Evolutionary conservation across 257 asterid genomes (phyloP), one percentile per base, ranked within the genome.

Genomic region (Lantana camara): DNA sequence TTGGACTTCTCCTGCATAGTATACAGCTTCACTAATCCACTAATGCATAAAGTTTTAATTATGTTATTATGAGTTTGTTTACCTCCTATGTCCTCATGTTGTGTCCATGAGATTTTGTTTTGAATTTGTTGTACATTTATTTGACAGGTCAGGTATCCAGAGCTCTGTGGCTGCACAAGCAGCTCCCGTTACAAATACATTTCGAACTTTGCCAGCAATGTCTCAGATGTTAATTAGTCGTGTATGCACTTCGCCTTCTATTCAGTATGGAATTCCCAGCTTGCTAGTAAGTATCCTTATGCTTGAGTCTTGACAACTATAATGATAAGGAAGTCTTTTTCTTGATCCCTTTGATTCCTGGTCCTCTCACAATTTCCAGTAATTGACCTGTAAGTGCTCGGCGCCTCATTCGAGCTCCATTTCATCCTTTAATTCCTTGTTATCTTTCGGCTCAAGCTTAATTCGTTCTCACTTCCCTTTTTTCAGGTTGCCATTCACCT

Each of bases 251-350:
- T 88, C 99, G 38, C 83, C 96, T 67, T 80, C 99, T 55, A 67
- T 94, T 71, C 99, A 94, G 78, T 94, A 94, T 76, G 97, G 99
- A 70, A 94, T 94, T 69, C 90, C 97, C 54, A 94, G 95, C 82
- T 73, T 90, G 71, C 97, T 97, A 13, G 99, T 94, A 74, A 84
- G 97, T 84, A 42, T 63, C 56, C 41, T 59, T 55, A 8, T 59
- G 44, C 35, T 45, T 32, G n/a, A n/a, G n/a, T n/a, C n/a, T n/a
- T n/a, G n/a, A n/a, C n/a, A 17, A 29, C 64, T 51, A 48, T n/a
- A 53, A 50, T 40, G 27, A 37, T 38, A 12, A 9, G 24, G 63
- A 60, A 16, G n/a, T 38, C 19, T 35, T 73, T 27, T n/a, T n/a
- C 54, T 44, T 44, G 58, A 14, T 64, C 55, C 61, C 55, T 50